Evolutionary conservation across 73 alveolate species (phyloP), one percentile per base, ranked within the genome.

Genomic region (Blepharisma stoltei): DNA sequence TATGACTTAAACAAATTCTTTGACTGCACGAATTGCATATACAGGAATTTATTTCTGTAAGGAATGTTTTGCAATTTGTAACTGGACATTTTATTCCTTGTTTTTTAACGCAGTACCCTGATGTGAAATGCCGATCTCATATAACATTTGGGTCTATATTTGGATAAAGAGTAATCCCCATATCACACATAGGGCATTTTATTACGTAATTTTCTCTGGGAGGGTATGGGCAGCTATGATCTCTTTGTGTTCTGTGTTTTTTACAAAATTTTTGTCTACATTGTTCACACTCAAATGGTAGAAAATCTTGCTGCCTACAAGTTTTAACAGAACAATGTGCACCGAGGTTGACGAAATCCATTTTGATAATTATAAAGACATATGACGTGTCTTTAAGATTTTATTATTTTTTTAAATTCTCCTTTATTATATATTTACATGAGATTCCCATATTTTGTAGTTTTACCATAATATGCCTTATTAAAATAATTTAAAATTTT

Each of bases 171-270:
- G 79, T 81, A 9, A 86, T 73, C 18, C 85, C 41, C 54, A 14
- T 70, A 18, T 52, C 67, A 48, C 93, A 86, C 11, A 81, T 46
- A n/a, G 93, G 93, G 78, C 93, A 86, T 14, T 81, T 86, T 20
- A 86, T 73, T 48, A 86, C 87, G 5, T 78, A n/a, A 8, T 70
- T 71, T 7, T 55, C 71, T 23, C 44, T 60, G 25, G 73, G 73
- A 9, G 67, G 71, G 49, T 70, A 41, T 0, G 70, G 53, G 48
- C 88, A 80, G 27, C 55, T 49, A 46, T 80, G 88, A 6, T 77
- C 77, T 50, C 54, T 23, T 21, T 80, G 71, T 5, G 71, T 53
- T 11, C 82, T 23, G 54, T 80, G 88, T 7, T 80, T 84, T 47
- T 69, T 69, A 54, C 88, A 80, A 70, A 43, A 75, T 50, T 38